Evolutionary conservation across 768 basidiomycete species (phyloP), one percentile per base, ranked within the genome.

Genomic region (Serendipita sp.): DNA sequence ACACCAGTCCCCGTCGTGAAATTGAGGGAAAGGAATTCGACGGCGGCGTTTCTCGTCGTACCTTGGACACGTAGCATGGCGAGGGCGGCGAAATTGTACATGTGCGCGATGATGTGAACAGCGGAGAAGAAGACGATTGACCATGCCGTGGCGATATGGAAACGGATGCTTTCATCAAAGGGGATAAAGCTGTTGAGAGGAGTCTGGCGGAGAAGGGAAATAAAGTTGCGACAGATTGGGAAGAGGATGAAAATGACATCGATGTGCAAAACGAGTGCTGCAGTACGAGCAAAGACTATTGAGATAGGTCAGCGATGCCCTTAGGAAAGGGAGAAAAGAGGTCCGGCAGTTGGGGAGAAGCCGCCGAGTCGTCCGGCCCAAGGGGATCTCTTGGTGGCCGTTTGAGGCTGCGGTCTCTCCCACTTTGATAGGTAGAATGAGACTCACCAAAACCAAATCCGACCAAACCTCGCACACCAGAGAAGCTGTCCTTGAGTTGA

Each of bases 161-260:
- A 86, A 4, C 83, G 83, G 73, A 96, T 83, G 72, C 87, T 91
- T 77, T 92, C 88, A 78, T 95, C 93, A 71, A 97, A 95, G 23
- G 91, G 91, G 67, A 95, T 88, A 75, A 91, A 74, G 67, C 82
- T 79, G 75, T 89, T 90, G 65, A 98, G 77, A 2, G 92, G 83
- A 0, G 91, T 91, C 63, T 85, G 83, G 31, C 95, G 87, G 55
- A 95, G 79, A 52, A 94, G 69, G 27, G 92, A 94, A 73, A 96
- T 82, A 75, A 96, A 91, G 76, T 91, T 94, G 66, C 94, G 84
- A 80, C 94, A 97, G 72, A 97, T 82, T 31, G 94, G 95, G 34
- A 98, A 81, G 60, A 97, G 83, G 73, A 98, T 93, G 78, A 95
- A 90, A 67, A 90, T 83, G 66, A 91, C 85, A 74, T 96, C 90